phyloP scores from a whole-genome alignment of 2,329 filamentous ascomycete genomes.

The Orbilia oligospora region DNA sequence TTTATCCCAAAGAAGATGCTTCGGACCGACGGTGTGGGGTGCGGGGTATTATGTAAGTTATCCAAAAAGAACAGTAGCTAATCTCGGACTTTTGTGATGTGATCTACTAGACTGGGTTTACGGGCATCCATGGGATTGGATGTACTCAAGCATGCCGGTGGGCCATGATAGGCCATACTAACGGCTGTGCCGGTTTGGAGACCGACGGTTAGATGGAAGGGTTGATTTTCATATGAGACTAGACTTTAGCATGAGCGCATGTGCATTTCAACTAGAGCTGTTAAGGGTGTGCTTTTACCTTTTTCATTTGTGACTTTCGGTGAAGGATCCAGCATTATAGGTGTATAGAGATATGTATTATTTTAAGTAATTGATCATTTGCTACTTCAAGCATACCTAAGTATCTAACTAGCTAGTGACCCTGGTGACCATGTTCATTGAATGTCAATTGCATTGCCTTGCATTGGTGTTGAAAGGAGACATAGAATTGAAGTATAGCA shows the following conservation, averaged over 20 bases:
- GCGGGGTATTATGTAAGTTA: slow-evolving; percentile 13
- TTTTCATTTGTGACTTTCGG: neutral
- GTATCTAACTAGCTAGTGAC: neutral
- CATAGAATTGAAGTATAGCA: neutral
- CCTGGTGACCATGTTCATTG: too few relatives aligned
- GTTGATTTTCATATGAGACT: neutral
- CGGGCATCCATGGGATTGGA: slow-evolving; percentile 79
- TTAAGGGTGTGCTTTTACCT: neutral
- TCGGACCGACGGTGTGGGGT: slow-evolving; percentile 37
- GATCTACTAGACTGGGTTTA: slow-evolving; percentile 75
- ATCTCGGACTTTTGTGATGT: slow-evolving; percentile 23
- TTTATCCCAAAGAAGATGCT: neutral
- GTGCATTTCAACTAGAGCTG: slow-evolving; percentile 2
- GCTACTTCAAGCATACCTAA: neutral
- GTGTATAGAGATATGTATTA: slow-evolving; percentile 12
- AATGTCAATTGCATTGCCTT: too few relatives aligned
- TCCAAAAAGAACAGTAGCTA: slow-evolving; percentile 6
- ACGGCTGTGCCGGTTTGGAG: slow-evolving; percentile 30
- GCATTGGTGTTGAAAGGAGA: neutral
- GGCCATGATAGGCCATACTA: neutral
- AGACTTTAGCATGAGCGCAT: neutral
- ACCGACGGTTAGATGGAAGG: neutral
- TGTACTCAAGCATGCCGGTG: slow-evolving; percentile 70
- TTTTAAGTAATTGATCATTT: slow-evolving; percentile 7
- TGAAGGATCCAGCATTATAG: slow-evolving; percentile 7